These are phyloP conservation scores for Hortaea sp. DNA, from an alignment of 2,329 filamentous ascomycete species.

Conservation along the genomic window DNA sequence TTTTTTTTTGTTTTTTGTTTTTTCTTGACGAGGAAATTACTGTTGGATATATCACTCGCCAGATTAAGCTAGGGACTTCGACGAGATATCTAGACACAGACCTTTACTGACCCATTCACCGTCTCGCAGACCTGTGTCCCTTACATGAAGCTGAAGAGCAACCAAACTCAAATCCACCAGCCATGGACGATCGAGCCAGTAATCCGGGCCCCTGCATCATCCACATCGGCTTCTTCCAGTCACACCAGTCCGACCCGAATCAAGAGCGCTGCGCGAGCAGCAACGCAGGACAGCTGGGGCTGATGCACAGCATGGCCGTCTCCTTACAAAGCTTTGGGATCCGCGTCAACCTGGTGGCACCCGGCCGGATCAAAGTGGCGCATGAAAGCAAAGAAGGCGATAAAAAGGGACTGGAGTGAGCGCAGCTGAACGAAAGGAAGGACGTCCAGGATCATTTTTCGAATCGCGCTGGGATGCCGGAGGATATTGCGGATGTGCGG, in stretches of 20 bases:
- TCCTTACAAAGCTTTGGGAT: slow-evolving; percentile 31
- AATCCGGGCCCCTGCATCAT: slow-evolving; percentile 27
- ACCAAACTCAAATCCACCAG: slow-evolving; percentile 5
- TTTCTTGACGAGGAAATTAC: too few species aligned
- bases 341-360: slow-evolving; percentile 39
- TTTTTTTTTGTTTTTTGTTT: too few species aligned
- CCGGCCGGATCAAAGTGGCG: slow-evolving; percentile 40
- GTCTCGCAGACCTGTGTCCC: slow-evolving; percentile 21
- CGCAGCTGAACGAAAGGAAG: slow-evolving; percentile 29
- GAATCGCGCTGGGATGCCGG: slow-evolving; percentile 39
- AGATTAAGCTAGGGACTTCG: too few species aligned
- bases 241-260: slow-evolving; percentile 37
- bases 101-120: slow-evolving; percentile 26
- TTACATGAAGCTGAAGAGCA: slow-evolving; percentile 15
- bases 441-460: slow-evolving; percentile 39
- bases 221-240: slow-evolving; percentile 41
- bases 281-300: slow-evolving; percentile 39
- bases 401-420: slow-evolving; percentile 30
- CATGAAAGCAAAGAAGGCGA: slow-evolving; percentile 33
- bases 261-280: slow-evolving; percentile 40
- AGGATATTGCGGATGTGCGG: slow-evolving; percentile 32
- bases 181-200: slow-evolving; percentile 8
- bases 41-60: neutral
- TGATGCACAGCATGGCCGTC: slow-evolving; percentile 42
- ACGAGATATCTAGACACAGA: slow-evolving; percentile 30